phyloP scores from a whole-genome alignment of 768 basidiomycete genomes.

The Chalciporus sphaerocephalus region DNA sequence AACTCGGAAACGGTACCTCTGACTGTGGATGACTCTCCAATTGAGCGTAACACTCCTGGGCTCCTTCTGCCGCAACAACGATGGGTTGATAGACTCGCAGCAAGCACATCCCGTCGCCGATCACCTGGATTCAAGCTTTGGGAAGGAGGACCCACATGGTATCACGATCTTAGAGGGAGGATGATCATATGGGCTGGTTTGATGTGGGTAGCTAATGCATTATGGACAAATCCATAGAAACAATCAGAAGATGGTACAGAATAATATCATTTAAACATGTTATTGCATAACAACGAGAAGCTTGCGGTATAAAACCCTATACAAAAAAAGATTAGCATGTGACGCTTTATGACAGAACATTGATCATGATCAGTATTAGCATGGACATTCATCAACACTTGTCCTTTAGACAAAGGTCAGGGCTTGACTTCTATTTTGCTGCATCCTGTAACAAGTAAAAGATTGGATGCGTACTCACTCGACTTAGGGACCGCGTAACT shows the following conservation, averaged over 20 bases:
- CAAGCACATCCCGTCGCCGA: slow-evolving; percentile 23
- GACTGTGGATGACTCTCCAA: slow-evolving; percentile 1
- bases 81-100: slow-evolving; percentile 51
- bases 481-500: neutral
- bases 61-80: slow-evolving; percentile 34
- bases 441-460: slow-evolving; percentile 45
- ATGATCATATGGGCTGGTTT: slow-evolving; percentile 38
- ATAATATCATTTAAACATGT: too few species aligned
- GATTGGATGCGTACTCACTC: slow-evolving; percentile 35
- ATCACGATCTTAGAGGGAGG: slow-evolving; percentile 41
- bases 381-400: slow-evolving; percentile 75
- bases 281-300: too few species aligned
- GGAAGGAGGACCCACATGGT: slow-evolving; percentile 29
- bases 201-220: slow-evolving; percentile 64
- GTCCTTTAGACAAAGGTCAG: slow-evolving; percentile 76
- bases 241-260: neutral
- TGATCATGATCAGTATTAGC: slow-evolving; percentile 71
- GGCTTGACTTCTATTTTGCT: slow-evolving; percentile 88
- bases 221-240: slow-evolving; percentile 43
- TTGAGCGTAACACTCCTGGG: slow-evolving; percentile 37
- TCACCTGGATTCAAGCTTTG: slow-evolving; percentile 30
- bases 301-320: too few species aligned
- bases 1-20: slow-evolving; percentile 12
- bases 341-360: neutral
- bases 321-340: slow-evolving; percentile 15